phyloP scores from a whole-genome alignment of 164 flowering plant species.

The Brasenia schreberi region DNA sequence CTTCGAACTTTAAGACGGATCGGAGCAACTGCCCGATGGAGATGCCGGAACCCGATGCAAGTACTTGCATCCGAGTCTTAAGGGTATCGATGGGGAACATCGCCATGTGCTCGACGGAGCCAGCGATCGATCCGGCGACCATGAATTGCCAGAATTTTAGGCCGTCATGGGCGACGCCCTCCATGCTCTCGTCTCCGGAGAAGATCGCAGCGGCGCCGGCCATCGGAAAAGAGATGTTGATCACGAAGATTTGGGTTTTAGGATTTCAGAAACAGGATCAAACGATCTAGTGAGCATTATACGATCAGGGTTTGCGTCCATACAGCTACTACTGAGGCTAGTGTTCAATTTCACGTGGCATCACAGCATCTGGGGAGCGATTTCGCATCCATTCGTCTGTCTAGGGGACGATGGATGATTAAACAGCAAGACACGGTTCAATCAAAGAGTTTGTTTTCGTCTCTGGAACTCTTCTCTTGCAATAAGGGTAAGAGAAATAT shows the following conservation, averaged over 20 bases:
- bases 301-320: too few relatives aligned
- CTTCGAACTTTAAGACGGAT: conserved; percentile 33
- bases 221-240: not conserved
- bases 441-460: too few relatives aligned
- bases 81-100: conserved; percentile 52
- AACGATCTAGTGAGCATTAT: too few relatives aligned
- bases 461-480: too few relatives aligned
- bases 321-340: too few relatives aligned
- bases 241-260: not conserved
- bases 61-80: conserved; percentile 41
- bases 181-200: not conserved
- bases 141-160: conserved; percentile 45
- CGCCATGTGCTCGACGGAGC: conserved; percentile 40
- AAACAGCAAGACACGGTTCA: too few relatives aligned
- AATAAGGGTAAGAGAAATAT: too few relatives aligned
- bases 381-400: too few relatives aligned
- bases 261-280: not conserved
- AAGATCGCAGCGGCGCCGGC: not conserved
- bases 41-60: conserved; percentile 2
- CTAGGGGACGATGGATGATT: too few relatives aligned
- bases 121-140: conserved; percentile 52
- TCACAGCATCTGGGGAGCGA: too few relatives aligned
- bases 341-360: too few relatives aligned
- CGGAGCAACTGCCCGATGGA: conserved; percentile 23
- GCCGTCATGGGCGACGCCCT: conserved; percentile 19